Percentiles rank a stretch among this genome's conserved stretches.
phyloP scores from a whole-genome alignment of 2,329 filamentous ascomycete species.

The Fusarium drepaniforme region DNA sequence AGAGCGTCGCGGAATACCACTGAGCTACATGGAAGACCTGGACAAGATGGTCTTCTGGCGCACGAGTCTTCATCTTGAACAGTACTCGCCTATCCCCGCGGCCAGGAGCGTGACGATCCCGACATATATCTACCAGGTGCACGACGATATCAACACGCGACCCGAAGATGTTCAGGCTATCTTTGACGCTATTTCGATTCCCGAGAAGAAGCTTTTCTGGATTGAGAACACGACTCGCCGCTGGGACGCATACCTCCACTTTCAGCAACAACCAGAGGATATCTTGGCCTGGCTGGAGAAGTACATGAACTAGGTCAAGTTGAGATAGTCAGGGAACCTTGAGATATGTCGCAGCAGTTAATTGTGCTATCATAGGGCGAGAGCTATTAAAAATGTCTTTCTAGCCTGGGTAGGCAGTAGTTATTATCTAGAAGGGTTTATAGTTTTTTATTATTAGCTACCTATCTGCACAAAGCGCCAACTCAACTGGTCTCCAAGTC shows the following conservation, averaged over 20 bases:
- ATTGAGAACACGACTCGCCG: background rate
- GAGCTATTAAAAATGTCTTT: too few relatives aligned
- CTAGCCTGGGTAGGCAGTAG: background rate
- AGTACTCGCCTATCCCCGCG: background rate
- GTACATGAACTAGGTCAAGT: background rate
- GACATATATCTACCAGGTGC: slow-evolving; percentile 5
- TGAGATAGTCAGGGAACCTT: background rate
- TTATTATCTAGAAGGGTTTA: background rate
- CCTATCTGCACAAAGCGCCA: too few relatives aligned
- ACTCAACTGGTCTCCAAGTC: too few relatives aligned
- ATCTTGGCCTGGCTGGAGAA: slow-evolving; percentile 3
- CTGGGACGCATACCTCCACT: slow-evolving; percentile 2
- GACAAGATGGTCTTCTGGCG: slow-evolving; percentile 7
- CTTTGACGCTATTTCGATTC: background rate
- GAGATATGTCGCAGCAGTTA: background rate
- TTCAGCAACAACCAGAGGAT: background rate
- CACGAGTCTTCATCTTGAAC: slow-evolving; percentile 1
- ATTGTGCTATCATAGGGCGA: too few relatives aligned
- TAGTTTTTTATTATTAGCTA: background rate
- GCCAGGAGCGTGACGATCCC: background rate
- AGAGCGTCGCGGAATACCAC: background rate
- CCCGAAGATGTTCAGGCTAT: background rate
- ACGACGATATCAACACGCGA: background rate
- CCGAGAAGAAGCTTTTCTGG: slow-evolving; percentile 7
- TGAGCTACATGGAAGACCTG: background rate